Base-by-base conservation (phyloP, 345 rosid species). In the Raphanus raphanistrum region DNA sequence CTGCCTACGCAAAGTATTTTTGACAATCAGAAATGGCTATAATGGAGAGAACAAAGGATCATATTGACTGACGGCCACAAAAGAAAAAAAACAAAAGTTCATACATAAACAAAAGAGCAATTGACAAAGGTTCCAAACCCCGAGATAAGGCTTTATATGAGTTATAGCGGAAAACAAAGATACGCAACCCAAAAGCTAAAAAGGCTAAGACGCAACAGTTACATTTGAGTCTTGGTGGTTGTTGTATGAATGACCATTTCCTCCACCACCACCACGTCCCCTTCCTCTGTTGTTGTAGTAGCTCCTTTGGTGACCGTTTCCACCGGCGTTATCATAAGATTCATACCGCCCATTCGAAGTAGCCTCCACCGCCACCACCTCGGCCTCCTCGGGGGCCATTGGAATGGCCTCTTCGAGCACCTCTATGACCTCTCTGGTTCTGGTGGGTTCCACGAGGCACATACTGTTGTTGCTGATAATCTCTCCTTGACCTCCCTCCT, bases 371-470 rank as follows among this genome's bases (percentile, higher is more conserved):
- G 7, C 38, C 87, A 64, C 96, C 88, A 26, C 90, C 84, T 45
- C 91, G 84, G 59, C 97, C 93, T 33, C 97, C 94, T 52, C 90
- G 89, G 26, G 93, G 89, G 26, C 92, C 96, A 78, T 87, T 91
- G 58, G 85, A 75, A 66, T 88, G 84, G 36, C 92, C 85, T 55
- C 87, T 73, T 33, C 77, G 58, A 26, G 15, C 69, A 60, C 90
- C 83, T 33, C 91, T 77, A n/a, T 88, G 84, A 70, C 89, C 88
- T 32, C 94, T 84, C 69, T 88, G 89, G 84, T 87, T 89, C 85
- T 84, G 95, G 75, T 84, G 80, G 66, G 82, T 58, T 63, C 98
- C 88, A 35, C 94, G 88, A 8, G 82, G 85, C 45, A n/a, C 66
- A 65, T 81, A 84, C 68, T 87, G 94, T 41, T 41, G 48, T 73